Base-by-base conservation (phyloP, 768 basidiomycete genomes). In the Pleurotus citrinopileatus region DNA sequence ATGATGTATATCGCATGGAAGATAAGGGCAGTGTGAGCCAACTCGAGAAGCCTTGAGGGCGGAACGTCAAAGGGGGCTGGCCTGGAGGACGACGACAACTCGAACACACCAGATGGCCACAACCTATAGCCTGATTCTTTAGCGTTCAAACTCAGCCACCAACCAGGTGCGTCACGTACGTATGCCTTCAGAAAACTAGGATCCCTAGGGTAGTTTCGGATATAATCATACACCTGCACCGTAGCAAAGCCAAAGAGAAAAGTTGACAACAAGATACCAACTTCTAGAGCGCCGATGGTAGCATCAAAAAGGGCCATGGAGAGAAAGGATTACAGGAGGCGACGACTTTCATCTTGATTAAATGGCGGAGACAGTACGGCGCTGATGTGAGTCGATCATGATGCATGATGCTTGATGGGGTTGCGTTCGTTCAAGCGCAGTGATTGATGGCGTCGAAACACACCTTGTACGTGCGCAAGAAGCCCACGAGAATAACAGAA, bases 201-300 rank as follows among this genome's bases (percentile, higher is more conserved):
- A 38, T 65, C 65, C 7, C 58, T 59, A 4, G 63, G 56, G 28
- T 58, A 65, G 26, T 56, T 56, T n/a, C 25, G 28, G 22, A 59
- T 55, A 46, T 65, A 67, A 13, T 58, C 40, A 45, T 65, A 65
- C 2, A 55, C 58, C 42, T 67, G 66, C 10, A 57, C 59, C 2
- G 62, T 66, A n/a, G 57, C 55, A 9, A 67, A 17, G 3, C 66
- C 66, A 34, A 62, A 67, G 2, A 67, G 58, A 25, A 57, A 62
- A 4, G 59, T 58, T 7, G 64, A 62, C 17, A 63, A 28, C 7
- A 64, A 13, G 32, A 59, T 58, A 15, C 66, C 66, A 52, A 66
- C 59, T 45, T 62, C 58, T n/a, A 66, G 50, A 6, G 64, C 64
- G n/a, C 66, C 66, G 23, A 63, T 26, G 4, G 59, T 60, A 13